A percentile compares a stretch with the other conserved stretches of the same genome.
phyloP scores from a whole-genome alignment of 176 grass and related monocot species.

The Phyllostachys edulis region DNA sequence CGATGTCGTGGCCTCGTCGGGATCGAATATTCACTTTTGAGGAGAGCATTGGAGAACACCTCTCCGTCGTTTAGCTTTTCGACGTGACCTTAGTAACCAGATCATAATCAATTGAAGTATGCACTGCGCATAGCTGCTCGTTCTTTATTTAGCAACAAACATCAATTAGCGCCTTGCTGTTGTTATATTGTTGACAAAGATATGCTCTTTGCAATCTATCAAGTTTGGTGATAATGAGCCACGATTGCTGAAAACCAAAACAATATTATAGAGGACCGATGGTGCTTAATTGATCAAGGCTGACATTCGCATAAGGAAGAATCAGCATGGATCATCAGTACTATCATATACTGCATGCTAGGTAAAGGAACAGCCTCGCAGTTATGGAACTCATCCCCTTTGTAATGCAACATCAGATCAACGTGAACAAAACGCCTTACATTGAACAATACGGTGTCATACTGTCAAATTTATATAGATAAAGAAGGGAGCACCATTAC shows the following conservation, averaged over 20 bases:
- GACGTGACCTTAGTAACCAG: not conserved
- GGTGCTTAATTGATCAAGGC: not conserved
- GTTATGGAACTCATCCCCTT: not conserved
- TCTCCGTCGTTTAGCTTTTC: not conserved
- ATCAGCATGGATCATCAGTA: not conserved
- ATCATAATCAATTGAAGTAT: not conserved
- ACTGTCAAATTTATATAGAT: not conserved
- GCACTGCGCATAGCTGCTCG: not conserved
- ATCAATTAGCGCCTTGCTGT: not conserved
- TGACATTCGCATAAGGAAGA: not conserved
- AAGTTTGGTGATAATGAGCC: not conserved
- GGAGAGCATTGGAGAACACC: not conserved
- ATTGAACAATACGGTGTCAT: not conserved
- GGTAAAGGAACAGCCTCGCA: not conserved
- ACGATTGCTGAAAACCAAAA: not conserved
- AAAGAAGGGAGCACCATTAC: not conserved
- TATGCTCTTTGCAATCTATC: not conserved
- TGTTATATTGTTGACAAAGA: not conserved
- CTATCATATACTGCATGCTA: not conserved
- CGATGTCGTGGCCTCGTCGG: not conserved
- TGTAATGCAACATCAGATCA: not conserved
- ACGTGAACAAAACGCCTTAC: not conserved
- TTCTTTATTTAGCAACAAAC: not conserved
- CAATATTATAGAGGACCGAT: not conserved
- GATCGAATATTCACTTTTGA: not conserved